phyloP scores from a whole-genome alignment of 331 rosid species.

The Quercus tomentella region DNA sequence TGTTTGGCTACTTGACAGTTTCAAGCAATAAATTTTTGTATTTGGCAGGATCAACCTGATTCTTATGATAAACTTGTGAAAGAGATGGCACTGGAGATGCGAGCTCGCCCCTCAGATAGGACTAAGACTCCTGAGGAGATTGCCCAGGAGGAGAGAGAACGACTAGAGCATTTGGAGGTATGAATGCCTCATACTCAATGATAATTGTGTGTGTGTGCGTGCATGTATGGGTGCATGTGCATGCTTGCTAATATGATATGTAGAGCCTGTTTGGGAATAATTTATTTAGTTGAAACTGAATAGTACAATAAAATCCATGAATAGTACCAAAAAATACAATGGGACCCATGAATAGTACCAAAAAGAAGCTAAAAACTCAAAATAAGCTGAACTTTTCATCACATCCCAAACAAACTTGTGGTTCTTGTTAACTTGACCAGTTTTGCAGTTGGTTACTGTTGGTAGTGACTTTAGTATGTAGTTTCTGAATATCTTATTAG shows the following conservation, averaged over 20 bases:
- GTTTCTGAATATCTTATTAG: not conserved
- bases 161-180: conserved; percentile 77
- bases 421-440: not conserved
- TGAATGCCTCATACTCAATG: not conserved
- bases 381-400: too few species aligned
- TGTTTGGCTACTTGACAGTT: not conserved
- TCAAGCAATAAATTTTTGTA: conserved; percentile 15
- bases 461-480: not conserved
- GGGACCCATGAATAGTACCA: too few species aligned
- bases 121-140: conserved; percentile 84
- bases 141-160: conserved; percentile 92
- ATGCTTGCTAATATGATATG: not conserved
- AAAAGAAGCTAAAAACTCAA: too few species aligned
- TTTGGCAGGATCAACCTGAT: conserved; percentile 71
- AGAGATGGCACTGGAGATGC: conserved; percentile 71
- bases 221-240: not conserved
- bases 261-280: not conserved
- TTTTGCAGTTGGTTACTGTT: not conserved
- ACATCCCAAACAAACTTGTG: not conserved
- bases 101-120: conserved; percentile 94
- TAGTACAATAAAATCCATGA: too few species aligned
- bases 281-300: too few species aligned
- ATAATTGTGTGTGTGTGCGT: not conserved
- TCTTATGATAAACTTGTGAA: conserved; percentile 64
- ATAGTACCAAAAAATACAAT: too few species aligned